Conservation (phyloP, 2,329 filamentous ascomycete genomes). For the Monosporascus sp. region DNA sequence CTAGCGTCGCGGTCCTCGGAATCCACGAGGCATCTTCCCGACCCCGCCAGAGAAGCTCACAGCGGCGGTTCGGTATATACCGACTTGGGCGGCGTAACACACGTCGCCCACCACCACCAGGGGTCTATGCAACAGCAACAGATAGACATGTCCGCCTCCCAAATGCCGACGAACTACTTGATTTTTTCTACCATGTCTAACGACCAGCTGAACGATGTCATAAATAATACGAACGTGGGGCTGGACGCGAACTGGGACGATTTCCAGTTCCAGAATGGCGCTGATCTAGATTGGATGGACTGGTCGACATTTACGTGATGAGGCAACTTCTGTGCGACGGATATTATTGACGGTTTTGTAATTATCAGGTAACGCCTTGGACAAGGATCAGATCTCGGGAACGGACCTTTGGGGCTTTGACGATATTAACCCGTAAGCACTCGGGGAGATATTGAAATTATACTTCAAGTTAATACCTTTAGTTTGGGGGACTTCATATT, state of each 20-base stretch:
- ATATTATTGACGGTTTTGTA: too few species aligned
- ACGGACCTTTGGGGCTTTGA: too few species aligned
- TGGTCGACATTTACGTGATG: slow-evolving; percentile 20
- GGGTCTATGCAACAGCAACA: slow-evolving; percentile 10
- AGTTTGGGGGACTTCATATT: too few species aligned
- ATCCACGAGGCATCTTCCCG: slow-evolving; percentile 12
- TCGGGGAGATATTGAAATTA: too few species aligned
- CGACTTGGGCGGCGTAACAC: slow-evolving; percentile 10
- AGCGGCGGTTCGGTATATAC: slow-evolving; percentile 14
- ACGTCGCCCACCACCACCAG: slow-evolving; percentile 13
- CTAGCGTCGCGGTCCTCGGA: slow-evolving; percentile 27
- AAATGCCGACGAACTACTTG: slow-evolving; percentile 22
- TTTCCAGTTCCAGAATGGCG: slow-evolving; percentile 28
- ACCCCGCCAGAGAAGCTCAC: slow-evolving; percentile 12
- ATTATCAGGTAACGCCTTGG: too few species aligned
- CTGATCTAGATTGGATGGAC: slow-evolving; percentile 31
- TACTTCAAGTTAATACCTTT: too few species aligned
- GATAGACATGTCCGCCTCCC: slow-evolving; percentile 17
- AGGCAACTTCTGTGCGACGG: too few species aligned
- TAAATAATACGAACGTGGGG: slow-evolving; percentile 29
- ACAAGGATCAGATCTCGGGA: too few species aligned
- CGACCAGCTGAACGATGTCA: slow-evolving; percentile 29
- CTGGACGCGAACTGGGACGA: slow-evolving; percentile 28
- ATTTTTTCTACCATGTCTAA: slow-evolving; percentile 32
- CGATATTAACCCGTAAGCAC: too few species aligned